Conservation (phyloP, 371 early-diverging fungal species). For the Syncephalastrum racemosum region DNA sequence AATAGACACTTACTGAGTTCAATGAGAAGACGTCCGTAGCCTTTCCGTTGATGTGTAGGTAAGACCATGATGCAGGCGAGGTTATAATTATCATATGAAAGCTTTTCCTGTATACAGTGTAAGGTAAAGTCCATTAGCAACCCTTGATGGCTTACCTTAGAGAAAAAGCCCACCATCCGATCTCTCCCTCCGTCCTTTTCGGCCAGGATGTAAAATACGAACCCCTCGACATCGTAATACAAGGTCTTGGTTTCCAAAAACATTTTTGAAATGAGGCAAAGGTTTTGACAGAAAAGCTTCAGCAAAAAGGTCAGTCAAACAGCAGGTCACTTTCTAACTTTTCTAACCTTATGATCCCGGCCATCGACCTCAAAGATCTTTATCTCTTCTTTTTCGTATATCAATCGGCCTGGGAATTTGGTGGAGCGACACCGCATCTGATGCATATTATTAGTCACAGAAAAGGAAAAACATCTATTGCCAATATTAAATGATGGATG, state of each 20-base stretch:
- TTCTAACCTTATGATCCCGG: constrained; percentile 69
- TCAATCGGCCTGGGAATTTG: constrained; percentile 89
- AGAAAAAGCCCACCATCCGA: constrained; percentile 68
- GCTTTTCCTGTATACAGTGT: constrained; percentile 52
- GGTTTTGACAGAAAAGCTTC: constrained; percentile 92
- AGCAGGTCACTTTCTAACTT: background rate
- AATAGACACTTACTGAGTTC: constrained; percentile 68
- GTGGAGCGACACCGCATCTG: constrained; percentile 26
- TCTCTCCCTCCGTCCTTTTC: constrained; percentile 55
- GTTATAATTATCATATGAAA: constrained; percentile 79
- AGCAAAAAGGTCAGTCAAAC: background rate
- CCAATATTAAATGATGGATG: background rate
- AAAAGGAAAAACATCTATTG: background rate
- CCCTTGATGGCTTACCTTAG: constrained; percentile 43
- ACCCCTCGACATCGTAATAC: constrained; percentile 98
- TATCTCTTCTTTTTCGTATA: constrained; percentile 78
- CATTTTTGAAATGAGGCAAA: constrained; percentile 91
- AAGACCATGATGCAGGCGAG: constrained; percentile 86
- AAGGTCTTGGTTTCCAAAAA: constrained; percentile 99
- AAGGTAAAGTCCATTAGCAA: background rate
- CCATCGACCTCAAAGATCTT: constrained; percentile 94
- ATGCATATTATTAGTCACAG: background rate
- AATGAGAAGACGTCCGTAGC: constrained; percentile 84
- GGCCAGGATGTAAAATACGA: constrained; percentile 95
- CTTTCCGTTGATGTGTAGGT: constrained; percentile 85